Percentiles rank a stretch among this genome's conserved stretches.
phyloP scores from a whole-genome alignment of 202 grass and related monocot genomes.

The Bolboschoenoplectus hybrid region DNA sequence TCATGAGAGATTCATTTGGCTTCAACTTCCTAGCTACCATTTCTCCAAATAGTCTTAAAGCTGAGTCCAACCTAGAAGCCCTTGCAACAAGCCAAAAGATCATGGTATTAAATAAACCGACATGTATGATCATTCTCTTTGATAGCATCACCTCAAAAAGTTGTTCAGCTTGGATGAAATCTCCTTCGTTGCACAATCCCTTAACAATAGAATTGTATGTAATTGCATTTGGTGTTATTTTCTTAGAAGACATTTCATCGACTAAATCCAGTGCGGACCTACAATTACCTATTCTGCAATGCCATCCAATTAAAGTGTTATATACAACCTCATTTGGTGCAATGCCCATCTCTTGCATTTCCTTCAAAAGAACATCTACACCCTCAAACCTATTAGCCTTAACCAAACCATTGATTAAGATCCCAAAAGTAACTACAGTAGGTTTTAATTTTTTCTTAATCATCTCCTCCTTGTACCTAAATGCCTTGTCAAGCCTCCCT shows the following conservation, averaged over 20 bases:
- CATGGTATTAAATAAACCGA: conserved; percentile 64
- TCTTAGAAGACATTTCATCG: conserved; percentile 67
- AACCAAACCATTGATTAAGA: conserved; percentile 81
- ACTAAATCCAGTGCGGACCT: conserved; percentile 54
- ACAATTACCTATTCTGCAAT: conserved; percentile 57
- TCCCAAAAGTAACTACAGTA: conserved; percentile 69
- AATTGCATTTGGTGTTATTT: conserved; percentile 59
- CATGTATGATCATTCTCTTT: conserved; percentile 63
- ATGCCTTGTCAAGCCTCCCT: conserved; percentile 67
- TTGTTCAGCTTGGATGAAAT: conserved; percentile 63
- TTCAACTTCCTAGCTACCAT: conserved; percentile 69
- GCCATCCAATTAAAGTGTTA: conserved; percentile 74
- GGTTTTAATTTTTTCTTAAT: conserved; percentile 48
- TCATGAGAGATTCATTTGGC: conserved; percentile 85
- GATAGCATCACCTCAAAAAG: conserved; percentile 79
- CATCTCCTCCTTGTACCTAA: conserved; percentile 68
- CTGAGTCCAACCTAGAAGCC: conserved; percentile 54
- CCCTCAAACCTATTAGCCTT: conserved; percentile 52
- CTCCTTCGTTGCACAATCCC: conserved; percentile 70
- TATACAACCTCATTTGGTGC: conserved; percentile 75
- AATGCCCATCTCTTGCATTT: conserved; percentile 71
- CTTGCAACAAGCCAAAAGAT: conserved; percentile 62
- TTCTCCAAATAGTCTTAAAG: conserved; percentile 51
- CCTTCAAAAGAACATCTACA: conserved; percentile 48
- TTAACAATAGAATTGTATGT: conserved; percentile 71